A percentile compares a stretch with the other conserved stretches of the same genome.
phyloP scores from a whole-genome alignment of 2,329 filamentous ascomycete species.

The Xylaria multiplex region DNA sequence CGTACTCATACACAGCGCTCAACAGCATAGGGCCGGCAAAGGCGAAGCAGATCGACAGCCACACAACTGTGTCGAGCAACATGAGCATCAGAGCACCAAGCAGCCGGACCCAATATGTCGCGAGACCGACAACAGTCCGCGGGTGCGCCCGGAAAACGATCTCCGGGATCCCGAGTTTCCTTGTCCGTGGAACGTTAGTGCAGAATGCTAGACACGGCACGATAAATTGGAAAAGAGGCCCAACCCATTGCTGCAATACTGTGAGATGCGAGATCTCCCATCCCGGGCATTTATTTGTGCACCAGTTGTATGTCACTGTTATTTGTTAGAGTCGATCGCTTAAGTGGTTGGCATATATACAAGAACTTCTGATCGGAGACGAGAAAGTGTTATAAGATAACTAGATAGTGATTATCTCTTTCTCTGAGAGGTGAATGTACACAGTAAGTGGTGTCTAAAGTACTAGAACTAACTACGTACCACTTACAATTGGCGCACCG shows the following conservation, averaged over 20 bases:
- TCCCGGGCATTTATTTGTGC: conserved; percentile 44
- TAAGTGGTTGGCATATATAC: neutral
- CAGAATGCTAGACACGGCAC: conserved; percentile 51
- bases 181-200: conserved; percentile 49
- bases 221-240: conserved; percentile 51
- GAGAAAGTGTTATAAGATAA: neutral
- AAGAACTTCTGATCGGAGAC: neutral
- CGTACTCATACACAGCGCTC: conserved; percentile 48
- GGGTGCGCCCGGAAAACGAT: conserved; percentile 70
- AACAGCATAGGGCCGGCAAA: conserved; percentile 47
- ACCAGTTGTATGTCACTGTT: conserved; percentile 47
- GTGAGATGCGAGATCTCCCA: conserved; percentile 47
- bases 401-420: neutral
- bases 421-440: neutral
- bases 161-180: conserved; percentile 48
- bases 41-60: conserved; percentile 47
- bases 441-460: neutral
- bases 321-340: neutral
- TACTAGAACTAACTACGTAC: conserved; percentile 16
- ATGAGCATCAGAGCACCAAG: conserved; percentile 42
- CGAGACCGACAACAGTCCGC: conserved; percentile 55
- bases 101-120: conserved; percentile 45
- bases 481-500: conserved; percentile 41
- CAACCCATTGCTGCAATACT: conserved; percentile 48
- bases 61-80: conserved; percentile 44